phyloP scores from a whole-genome alignment of 352 stramenopile genomes.

The Pythium brassicae region DNA sequence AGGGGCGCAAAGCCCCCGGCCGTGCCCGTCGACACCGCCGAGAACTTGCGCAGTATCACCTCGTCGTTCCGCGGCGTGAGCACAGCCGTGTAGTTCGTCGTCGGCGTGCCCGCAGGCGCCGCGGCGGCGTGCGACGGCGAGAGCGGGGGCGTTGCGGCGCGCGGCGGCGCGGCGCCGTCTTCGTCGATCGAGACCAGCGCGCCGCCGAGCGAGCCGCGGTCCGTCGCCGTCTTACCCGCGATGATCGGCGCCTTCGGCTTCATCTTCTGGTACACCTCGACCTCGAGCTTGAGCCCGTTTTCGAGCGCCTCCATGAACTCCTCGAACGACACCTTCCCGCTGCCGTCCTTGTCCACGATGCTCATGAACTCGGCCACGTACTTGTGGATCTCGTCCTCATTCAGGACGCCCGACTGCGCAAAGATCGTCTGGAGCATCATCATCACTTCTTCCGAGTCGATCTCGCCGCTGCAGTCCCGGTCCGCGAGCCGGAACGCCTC shows the following conservation, averaged over 20 bases:
- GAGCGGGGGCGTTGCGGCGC: neutral
- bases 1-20: conserved; percentile 5
- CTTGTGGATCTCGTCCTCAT: conserved; percentile 60
- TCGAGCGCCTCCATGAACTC: conserved; percentile 78
- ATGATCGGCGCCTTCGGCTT: conserved; percentile 16
- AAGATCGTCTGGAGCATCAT: conserved; percentile 80
- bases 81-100: conserved; percentile 6
- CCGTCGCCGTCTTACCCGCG: conserved; percentile 1
- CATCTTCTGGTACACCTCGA: conserved; percentile 62
- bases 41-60: conserved; percentile 11
- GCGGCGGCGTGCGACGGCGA: neutral
- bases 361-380: conserved; percentile 77
- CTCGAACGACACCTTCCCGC: conserved; percentile 76
- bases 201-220: conserved; percentile 1
- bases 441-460: conserved; percentile 74
- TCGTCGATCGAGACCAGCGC: conserved; percentile 2
- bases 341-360: conserved; percentile 58
- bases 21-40: conserved; percentile 2
- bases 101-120: conserved; percentile 1
- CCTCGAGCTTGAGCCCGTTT: conserved; percentile 71
- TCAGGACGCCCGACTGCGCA: conserved; percentile 62
- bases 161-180: neutral
- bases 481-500: conserved; percentile 76
- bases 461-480: conserved; percentile 77
- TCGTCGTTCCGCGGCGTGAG: conserved; percentile 10